Percentiles rank a stretch among this genome's conserved stretches.
Evolutionary conservation across 2,329 filamentous ascomycete species (phyloP).

Genomic region (Anthostomella pinea): DNA sequence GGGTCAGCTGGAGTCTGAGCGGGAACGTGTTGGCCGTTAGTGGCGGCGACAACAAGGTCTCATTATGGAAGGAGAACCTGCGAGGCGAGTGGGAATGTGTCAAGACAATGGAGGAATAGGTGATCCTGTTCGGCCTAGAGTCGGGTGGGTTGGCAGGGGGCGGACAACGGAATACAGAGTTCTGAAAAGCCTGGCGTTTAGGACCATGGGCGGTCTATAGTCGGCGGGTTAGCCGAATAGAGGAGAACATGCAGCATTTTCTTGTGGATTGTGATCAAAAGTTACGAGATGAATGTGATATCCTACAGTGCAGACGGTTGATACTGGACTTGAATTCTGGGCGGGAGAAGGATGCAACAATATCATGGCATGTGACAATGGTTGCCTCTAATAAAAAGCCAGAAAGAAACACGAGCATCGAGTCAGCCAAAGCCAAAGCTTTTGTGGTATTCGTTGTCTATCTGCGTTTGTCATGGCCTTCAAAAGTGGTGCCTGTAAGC

Average conservation of each 20-base stretch:
- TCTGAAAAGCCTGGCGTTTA: conserved; percentile 18
- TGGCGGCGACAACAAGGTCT: conserved; percentile 94
- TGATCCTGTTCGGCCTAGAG: too few relatives aligned
- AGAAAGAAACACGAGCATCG: too few relatives aligned
- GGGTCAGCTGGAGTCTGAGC: conserved; percentile 96
- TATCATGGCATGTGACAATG: too few relatives aligned
- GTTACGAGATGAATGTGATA: conserved; percentile 19
- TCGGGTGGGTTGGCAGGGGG: too few relatives aligned
- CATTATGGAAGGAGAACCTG: conserved; percentile 96
- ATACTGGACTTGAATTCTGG: conserved; percentile 10
- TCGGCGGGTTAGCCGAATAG: conserved; percentile 10
- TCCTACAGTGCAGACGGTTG: conserved; percentile 12
- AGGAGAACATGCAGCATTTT: conserved; percentile 10
- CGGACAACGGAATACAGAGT: too few relatives aligned
- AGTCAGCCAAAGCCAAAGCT: too few relatives aligned
- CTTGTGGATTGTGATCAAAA: conserved; percentile 6
- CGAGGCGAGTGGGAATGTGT: conserved; percentile 96
- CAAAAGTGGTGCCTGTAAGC: too few relatives aligned
- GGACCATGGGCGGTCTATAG: conserved; percentile 14
- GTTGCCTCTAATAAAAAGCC: too few relatives aligned
- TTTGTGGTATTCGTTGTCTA: too few relatives aligned
- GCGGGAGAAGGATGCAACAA: not conserved
- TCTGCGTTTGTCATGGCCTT: too few relatives aligned
- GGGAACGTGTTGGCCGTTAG: conserved; percentile 95
- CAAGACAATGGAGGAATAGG: conserved; percentile 88